Evolutionary conservation across 2,329 filamentous ascomycete species (phyloP), one percentile per base, ranked within the genome.

Genomic region (Apiospora phragmitis): DNA sequence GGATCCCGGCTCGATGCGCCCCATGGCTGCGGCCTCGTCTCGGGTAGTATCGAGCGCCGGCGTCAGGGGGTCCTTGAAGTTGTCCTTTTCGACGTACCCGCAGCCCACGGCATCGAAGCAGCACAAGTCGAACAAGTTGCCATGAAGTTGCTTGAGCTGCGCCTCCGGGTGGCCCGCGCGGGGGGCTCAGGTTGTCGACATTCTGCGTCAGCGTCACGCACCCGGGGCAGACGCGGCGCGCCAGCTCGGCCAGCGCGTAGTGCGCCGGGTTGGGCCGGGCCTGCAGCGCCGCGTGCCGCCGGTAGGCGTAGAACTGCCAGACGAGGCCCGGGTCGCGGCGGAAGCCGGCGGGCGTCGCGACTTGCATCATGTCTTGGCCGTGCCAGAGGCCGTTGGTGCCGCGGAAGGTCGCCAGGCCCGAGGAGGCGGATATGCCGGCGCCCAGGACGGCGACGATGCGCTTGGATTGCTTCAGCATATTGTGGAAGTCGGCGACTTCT

Each of bases 301-400:
- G 81, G 77, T 90, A 90, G 76, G 83, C 87, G 82, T 92, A 92
- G 78, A 92, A 92, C 74, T 92, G 90, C 91, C 91, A 93, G n/a
- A 92, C 90, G 4, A 92, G 81, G 4, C 84, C 89, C 1, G 91
- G 90, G 72, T 91, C 84, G 16, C 78, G 78, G 21, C 83, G 78
- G 76, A 92, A 93, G 1, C 90, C 90, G 69, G 87, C 84, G 16
- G 89, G 89, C 0, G 89, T 91, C 3, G 91, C 90, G 8, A 92
- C 81, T 29, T 83, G 81, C 8, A 81, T 87, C 11, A 89, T 88
- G 76, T 91, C 87, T 75, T 91, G 87, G 4, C 85, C 88, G 71
- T 89, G 82, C 90, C 91, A 93, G 26, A 92, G 80, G 4, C 90
- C 90, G 7, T 89, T 89, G 4, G 87, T 87, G 8, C 90, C 90